Evolutionary conservation across 352 stramenopile genomes (phyloP).

Genomic region (Bremia lactucae): DNA sequence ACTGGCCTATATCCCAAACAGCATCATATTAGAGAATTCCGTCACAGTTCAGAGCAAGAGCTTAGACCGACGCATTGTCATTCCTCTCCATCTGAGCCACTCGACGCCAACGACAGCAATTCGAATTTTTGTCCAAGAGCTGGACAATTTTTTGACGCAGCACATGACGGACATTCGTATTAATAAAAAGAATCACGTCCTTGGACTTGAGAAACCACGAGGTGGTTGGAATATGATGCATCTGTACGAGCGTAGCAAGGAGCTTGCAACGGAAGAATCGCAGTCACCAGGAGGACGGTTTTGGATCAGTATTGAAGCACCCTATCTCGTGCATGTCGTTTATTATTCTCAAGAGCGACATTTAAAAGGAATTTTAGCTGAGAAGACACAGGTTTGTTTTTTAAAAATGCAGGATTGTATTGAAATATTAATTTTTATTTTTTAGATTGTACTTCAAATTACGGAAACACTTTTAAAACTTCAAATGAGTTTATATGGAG

Average conservation of each 20-base stretch:
- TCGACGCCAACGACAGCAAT: constrained; percentile 31
- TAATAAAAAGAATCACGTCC: constrained; percentile 25
- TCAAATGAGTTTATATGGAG: constrained; percentile 22
- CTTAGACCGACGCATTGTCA: constrained; percentile 38
- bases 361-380: constrained; percentile 42
- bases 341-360: constrained; percentile 68
- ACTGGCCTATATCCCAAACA: constrained; percentile 72
- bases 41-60: constrained; percentile 62
- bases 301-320: constrained; percentile 60
- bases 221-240: constrained; percentile 37
- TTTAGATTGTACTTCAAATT: constrained; percentile 48
- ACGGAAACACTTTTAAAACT: constrained; percentile 39
- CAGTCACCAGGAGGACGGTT: constrained; percentile 31
- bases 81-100: constrained; percentile 52
- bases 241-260: constrained; percentile 30
- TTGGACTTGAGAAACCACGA: constrained; percentile 38
- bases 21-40: constrained; percentile 61
- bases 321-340: constrained; percentile 61
- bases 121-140: constrained; percentile 64
- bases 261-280: constrained; percentile 20
- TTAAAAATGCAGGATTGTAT: not conserved
- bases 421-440: not conserved
- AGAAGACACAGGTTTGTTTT: constrained; percentile 57
- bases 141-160: constrained; percentile 45
- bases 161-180: constrained; percentile 20